Base-by-base conservation (phyloP, 345 rosid species). In the Physaria fendleri region DNA sequence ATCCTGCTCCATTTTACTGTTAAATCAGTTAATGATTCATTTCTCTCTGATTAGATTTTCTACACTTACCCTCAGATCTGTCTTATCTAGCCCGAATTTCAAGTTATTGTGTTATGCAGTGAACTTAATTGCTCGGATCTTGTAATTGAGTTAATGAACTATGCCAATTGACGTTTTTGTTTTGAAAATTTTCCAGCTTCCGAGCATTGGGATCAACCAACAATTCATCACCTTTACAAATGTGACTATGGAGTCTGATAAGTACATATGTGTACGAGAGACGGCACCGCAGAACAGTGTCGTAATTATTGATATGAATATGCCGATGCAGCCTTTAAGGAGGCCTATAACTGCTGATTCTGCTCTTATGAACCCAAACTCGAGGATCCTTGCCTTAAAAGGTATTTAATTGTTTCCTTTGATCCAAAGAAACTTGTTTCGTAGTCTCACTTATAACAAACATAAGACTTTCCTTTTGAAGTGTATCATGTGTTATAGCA, bases 241-340 rank as follows among this genome's bases (percentile, higher is more conserved):
- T 43, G 95, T 92, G 24, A 92, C 98, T 8, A 92, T 92, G 98
- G 98, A 92, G 65, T 92, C 98, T 4, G 98, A 92, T 29, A 92
- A 88, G 81, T 92, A 88, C 52, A 92, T 92, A 35, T 92, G 96
- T 65, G 98, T 92, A 43, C 78, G 98, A 25, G 98, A 92, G 75
- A 92, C 98, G 14, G 77, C 95, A n/a, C 96, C 98, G 0, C 98
- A 92, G 75, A 92, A 92, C 73, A 85, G 96, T 32, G 96, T 92
- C 40, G 98, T 92, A 25, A 92, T 88, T 67, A 68, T 88, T 2
- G 98, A 92, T 68, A 92, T 92, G 98, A 86, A 70, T 46, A 78
- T 82, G 93, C 98, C 98, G 12, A 86, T 73, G 81, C 98, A 92
- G 80, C 98, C 98, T 8, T 53, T 92, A 74, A 80, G 98, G 61